Percentiles rank a stretch among this genome's conserved stretches.
Conservation (phyloP, 805 yeast species). For the Yamadazyma endophytica region DNA sequence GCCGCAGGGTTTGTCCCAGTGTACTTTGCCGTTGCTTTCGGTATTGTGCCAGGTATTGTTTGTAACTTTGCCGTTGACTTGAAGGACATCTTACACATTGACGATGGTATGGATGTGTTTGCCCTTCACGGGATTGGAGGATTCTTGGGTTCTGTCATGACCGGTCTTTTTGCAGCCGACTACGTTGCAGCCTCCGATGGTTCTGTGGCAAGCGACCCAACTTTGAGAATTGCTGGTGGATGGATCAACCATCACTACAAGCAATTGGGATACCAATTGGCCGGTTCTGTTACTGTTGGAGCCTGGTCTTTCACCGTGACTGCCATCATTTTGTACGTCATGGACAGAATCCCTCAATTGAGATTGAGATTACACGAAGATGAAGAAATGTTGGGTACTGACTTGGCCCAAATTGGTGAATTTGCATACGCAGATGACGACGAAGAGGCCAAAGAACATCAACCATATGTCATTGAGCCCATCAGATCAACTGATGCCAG, state of each 20-base stretch:
- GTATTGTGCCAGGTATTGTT: constrained; percentile 67
- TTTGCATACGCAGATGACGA: constrained; percentile 67
- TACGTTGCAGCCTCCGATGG: constrained; percentile 85
- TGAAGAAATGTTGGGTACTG: constrained; percentile 86
- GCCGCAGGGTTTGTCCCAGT: constrained; percentile 96
- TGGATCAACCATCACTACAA: constrained; percentile 80
- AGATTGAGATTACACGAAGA: constrained; percentile 77
- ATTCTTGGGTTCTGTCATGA: constrained; percentile 71
- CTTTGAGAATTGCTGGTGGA: constrained; percentile 61
- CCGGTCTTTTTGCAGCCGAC: constrained; percentile 91
- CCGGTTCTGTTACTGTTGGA: constrained; percentile 67
- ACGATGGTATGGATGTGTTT: constrained; percentile 94
- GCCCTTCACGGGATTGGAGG: constrained; percentile 96
- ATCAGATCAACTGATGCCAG: constrained; percentile 55
- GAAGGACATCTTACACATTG: constrained; percentile 67
- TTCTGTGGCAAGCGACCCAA: constrained; percentile 32
- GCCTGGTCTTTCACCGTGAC: constrained; percentile 77
- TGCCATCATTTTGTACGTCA: constrained; percentile 55
- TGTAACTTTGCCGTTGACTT: constrained; percentile 86
- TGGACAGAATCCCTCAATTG: constrained; percentile 78
- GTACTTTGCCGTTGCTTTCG: constrained; percentile 82
- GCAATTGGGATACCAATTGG: constrained; percentile 86
- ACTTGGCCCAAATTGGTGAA: constrained; percentile 88
- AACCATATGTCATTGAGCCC: constrained; percentile 69
- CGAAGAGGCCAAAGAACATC: constrained; percentile 22